phyloP scores from a whole-genome alignment of 768 basidiomycete genomes.

The Agrocybe chaxingu region DNA sequence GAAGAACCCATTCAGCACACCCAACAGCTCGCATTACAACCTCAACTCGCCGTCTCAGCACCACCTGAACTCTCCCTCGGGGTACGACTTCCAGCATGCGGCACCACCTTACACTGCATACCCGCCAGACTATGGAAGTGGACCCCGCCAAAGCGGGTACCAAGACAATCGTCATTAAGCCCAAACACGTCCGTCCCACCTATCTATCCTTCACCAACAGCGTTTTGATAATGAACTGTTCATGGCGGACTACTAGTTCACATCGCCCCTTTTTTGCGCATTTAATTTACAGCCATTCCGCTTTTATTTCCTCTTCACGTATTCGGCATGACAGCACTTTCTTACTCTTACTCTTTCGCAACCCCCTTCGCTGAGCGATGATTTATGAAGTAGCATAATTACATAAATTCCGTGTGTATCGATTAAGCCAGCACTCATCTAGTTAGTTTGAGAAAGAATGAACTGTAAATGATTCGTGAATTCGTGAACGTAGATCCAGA shows the following conservation, averaged over 20 bases:
- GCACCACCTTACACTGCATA: slow-evolving; percentile 4
- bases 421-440: slow-evolving; percentile 6
- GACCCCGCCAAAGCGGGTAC: slow-evolving; percentile 1
- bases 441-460: neutral
- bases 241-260: slow-evolving; percentile 1
- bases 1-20: neutral
- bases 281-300: slow-evolving; percentile 4
- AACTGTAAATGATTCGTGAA: neutral
- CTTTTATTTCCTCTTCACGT: slow-evolving; percentile 1
- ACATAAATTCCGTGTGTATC: slow-evolving; percentile 8
- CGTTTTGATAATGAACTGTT: slow-evolving; percentile 1
- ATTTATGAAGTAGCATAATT: slow-evolving; percentile 2
- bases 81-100: neutral
- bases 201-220: neutral
- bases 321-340: neutral
- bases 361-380: slow-evolving; percentile 10
- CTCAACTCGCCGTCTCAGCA: neutral
- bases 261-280: neutral
- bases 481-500: neutral
- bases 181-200: neutral
- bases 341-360: neutral
- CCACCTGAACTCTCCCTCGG: neutral
- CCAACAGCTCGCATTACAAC: neutral
- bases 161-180: neutral
- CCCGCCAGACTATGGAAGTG: slow-evolving; percentile 1